Evolutionary conservation across 1,139 yeast species (phyloP).

Genomic region (Taphrina betulina): DNA sequence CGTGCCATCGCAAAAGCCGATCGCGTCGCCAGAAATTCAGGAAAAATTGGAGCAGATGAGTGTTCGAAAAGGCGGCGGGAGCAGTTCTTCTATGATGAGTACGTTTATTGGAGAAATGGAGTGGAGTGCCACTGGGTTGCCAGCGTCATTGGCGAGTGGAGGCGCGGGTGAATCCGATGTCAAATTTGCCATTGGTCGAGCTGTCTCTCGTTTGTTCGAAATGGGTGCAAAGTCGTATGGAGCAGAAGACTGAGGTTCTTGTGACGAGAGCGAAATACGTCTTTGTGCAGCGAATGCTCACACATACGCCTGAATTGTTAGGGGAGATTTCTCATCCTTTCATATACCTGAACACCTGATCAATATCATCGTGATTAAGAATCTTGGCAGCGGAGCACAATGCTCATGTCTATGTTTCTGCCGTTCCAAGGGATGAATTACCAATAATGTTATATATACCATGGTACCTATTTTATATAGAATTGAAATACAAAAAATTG

Average conservation of each 20-base stretch:
- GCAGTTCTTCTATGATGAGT: conserved; percentile 24
- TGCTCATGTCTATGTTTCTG: too few species aligned
- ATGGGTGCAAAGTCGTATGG: conserved; percentile 22
- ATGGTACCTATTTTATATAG: neutral
- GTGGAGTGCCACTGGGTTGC: conserved; percentile 30
- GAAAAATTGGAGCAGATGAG: conserved; percentile 19
- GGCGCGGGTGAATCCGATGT: conserved; percentile 30
- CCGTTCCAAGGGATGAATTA: too few species aligned
- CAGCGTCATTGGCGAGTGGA: conserved; percentile 18
- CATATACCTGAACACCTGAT: too few species aligned
- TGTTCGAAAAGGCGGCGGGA: conserved; percentile 25
- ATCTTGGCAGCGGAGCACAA: too few species aligned
- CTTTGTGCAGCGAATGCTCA: too few species aligned
- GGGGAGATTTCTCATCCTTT: too few species aligned
- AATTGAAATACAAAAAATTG: conserved; percentile 21
- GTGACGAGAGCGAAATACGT: neutral
- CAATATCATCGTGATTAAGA: too few species aligned
- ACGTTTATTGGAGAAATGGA: conserved; percentile 31
- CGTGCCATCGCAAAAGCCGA: conserved; percentile 2
- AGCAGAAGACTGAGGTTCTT: conserved; percentile 2
- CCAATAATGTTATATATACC: too few species aligned
- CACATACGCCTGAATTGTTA: neutral
- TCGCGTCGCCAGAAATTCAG: neutral
- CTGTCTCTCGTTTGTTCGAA: conserved; percentile 19
- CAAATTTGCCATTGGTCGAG: conserved; percentile 28